Conservation (phyloP, 176 grass and related monocot genomes). For the Eremochloa ophiuroides region DNA sequence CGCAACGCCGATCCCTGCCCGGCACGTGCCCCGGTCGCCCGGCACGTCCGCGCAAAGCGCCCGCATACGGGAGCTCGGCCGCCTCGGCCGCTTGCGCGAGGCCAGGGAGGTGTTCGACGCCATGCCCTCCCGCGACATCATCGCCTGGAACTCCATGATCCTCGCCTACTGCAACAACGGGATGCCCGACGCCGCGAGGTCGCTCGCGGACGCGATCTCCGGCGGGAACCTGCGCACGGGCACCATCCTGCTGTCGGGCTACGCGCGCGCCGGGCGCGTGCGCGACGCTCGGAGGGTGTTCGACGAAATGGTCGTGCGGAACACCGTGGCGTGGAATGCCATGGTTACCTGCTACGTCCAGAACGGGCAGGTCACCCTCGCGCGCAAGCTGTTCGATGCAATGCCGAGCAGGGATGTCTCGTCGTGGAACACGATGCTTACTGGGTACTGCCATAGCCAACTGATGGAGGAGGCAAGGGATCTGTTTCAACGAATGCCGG, state of each 20-base stretch:
- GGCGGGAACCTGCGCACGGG: slow-evolving; percentile 38
- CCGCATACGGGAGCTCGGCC: slow-evolving; percentile 36
- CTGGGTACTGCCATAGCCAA: slow-evolving; percentile 56
- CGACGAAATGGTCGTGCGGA: neutral
- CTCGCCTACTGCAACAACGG: neutral
- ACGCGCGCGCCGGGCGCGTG: slow-evolving; percentile 23
- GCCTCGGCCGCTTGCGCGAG: slow-evolving; percentile 29
- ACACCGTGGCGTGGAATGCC: neutral
- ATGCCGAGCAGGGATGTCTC: slow-evolving; percentile 44
- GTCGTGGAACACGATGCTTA: slow-evolving; percentile 71
- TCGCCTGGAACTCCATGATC: slow-evolving; percentile 53
- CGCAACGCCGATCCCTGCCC: neutral
- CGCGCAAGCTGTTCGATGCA: slow-evolving; percentile 45
- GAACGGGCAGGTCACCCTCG: slow-evolving; percentile 47
- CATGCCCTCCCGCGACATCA: slow-evolving; percentile 37
- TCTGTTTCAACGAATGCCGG: slow-evolving; percentile 47
- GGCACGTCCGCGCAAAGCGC: slow-evolving; percentile 1
- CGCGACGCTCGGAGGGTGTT: neutral
- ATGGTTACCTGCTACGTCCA: slow-evolving; percentile 42
- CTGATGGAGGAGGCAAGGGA: slow-evolving; percentile 41
- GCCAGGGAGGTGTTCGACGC: slow-evolving; percentile 51
- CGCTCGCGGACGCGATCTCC: slow-evolving; percentile 29
- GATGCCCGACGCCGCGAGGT: slow-evolving; percentile 25
- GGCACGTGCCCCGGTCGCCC: neutral
- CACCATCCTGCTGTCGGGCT: slow-evolving; percentile 46